Conservation (phyloP, 495 filamentous ascomycete genomes). For the Neurospora africana region DNA sequence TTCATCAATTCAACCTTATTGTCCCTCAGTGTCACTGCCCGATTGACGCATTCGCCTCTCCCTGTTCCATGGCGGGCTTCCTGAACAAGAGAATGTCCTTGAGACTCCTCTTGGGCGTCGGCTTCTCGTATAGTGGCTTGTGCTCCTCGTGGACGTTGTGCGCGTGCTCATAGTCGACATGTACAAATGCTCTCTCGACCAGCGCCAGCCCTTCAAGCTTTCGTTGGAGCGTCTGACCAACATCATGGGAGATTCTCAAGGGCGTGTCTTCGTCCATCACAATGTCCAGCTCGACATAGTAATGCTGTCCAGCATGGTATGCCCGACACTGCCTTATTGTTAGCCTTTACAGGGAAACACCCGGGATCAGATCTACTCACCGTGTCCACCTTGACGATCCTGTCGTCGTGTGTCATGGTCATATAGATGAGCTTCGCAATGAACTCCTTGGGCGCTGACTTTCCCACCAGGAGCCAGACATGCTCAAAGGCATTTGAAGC, state of each 20-base stretch:
- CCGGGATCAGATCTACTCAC: constrained; percentile 11
- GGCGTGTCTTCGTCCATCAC: constrained; percentile 43
- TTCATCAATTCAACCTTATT: not conserved
- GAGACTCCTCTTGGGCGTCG: constrained; percentile 18
- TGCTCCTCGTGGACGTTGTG: constrained; percentile 43
- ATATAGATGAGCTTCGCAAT: constrained; percentile 49
- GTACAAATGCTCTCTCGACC: constrained; percentile 47
- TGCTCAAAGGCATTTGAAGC: constrained; percentile 45
- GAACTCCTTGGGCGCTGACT: constrained; percentile 42
- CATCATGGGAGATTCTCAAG: constrained; percentile 43
- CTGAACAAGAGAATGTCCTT: constrained; percentile 30
- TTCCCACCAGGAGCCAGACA: constrained; percentile 46
- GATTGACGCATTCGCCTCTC: not conserved
- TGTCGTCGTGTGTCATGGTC: constrained; percentile 42
- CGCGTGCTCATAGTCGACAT: constrained; percentile 43
- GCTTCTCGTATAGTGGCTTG: constrained; percentile 39
- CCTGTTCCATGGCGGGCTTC: constrained; percentile 21
- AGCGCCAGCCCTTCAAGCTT: constrained; percentile 44
- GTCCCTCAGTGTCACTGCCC: not conserved
- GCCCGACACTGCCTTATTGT: constrained; percentile 29
- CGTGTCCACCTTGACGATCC: constrained; percentile 44
- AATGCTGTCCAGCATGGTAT: constrained; percentile 45
- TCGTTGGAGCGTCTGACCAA: constrained; percentile 41
- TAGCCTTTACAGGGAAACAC: not conserved
- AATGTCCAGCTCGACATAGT: constrained; percentile 49